Conservation (phyloP, 768 basidiomycete genomes). For the Mycena albidolilacea region DNA sequence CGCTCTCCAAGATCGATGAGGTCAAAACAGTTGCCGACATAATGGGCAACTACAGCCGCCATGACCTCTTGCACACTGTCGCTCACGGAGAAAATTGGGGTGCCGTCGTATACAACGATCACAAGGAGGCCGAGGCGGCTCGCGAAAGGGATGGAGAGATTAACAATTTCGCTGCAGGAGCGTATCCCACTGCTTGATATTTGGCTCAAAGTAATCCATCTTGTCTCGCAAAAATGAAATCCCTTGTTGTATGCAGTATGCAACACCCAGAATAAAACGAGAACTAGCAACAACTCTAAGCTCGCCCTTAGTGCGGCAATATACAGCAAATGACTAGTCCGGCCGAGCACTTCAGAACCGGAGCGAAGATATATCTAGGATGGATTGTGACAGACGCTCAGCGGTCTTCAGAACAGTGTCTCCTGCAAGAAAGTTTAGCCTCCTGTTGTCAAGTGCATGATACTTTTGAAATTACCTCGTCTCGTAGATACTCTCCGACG, state of each 20-base stretch:
- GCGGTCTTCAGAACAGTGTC: conserved; percentile 75
- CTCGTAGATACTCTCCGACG: conserved; percentile 97
- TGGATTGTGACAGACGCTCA: conserved; percentile 33
- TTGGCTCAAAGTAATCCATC: background rate
- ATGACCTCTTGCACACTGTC: conserved; percentile 47
- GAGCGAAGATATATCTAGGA: conserved; percentile 36
- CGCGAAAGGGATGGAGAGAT: conserved; percentile 26
- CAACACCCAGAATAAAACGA: background rate
- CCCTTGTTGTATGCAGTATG: background rate
- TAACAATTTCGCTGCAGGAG: conserved; percentile 36
- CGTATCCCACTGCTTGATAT: conserved; percentile 19
- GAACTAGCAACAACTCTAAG: conserved; percentile 15
- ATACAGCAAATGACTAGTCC: conserved; percentile 33
- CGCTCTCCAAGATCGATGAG: conserved; percentile 47
- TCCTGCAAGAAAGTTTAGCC: conserved; percentile 63
- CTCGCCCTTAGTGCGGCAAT: conserved; percentile 4
- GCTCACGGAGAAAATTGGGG: conserved; percentile 48
- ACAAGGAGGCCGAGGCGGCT: conserved; percentile 29
- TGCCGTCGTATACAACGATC: conserved; percentile 36
- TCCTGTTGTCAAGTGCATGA: conserved; percentile 13
- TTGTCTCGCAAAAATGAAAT: background rate
- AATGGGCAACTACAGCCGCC: conserved; percentile 47
- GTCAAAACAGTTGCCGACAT: conserved; percentile 47
- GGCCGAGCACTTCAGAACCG: conserved; percentile 64
- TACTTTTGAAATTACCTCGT: conserved; percentile 75